Base-by-base conservation (phyloP, 768 basidiomycete species). In the Cystofilobasidium macerans region DNA sequence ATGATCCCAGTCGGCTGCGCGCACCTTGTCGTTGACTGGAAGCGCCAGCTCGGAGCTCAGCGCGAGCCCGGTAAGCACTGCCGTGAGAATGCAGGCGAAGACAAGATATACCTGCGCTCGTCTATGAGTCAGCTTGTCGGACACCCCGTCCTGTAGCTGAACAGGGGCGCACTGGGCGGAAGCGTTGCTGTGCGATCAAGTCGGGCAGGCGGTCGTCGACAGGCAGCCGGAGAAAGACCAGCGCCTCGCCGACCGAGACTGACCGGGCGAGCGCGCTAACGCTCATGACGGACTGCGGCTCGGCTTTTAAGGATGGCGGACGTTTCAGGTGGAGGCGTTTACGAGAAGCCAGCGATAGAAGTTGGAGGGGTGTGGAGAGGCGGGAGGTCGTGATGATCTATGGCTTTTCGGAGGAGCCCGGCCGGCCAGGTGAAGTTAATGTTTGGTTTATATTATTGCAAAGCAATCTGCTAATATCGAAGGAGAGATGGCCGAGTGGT, bases 401-500 rank as follows among this genome's bases (percentile, higher is more conserved):
- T 11, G n/a, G n/a, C n/a, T n/a, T n/a, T n/a, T n/a, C n/a, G n/a
- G n/a, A n/a, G n/a, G n/a, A n/a, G n/a, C n/a, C n/a, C n/a, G n/a
- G n/a, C n/a, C n/a, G n/a, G n/a, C n/a, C n/a, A n/a, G n/a, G n/a
- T n/a, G n/a, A n/a, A n/a, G n/a, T n/a, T n/a, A n/a, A n/a, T n/a
- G 7, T 14, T 13, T 42, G 5, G 9, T 4, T 20, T 20, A 42
- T 16, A 13, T 7, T 4, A 12, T 18, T 30, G 30, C 45, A 47
- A 47, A 3, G 48, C 28, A 3, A 53, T 11, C 48, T 5, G 2
- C n/a, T 24, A 20, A 51, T 24, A 51, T 54, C 51, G 32, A 32
- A 16, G 48, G 51, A 54, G 51, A 54, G 51, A 54, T 54, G 51
- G 51, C 51, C 51, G 51, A 54, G 51, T 54, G 51, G 51, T 54